Base-by-base conservation (phyloP, 2,329 filamentous ascomycete genomes). In the Didymellaceae sp. region DNA sequence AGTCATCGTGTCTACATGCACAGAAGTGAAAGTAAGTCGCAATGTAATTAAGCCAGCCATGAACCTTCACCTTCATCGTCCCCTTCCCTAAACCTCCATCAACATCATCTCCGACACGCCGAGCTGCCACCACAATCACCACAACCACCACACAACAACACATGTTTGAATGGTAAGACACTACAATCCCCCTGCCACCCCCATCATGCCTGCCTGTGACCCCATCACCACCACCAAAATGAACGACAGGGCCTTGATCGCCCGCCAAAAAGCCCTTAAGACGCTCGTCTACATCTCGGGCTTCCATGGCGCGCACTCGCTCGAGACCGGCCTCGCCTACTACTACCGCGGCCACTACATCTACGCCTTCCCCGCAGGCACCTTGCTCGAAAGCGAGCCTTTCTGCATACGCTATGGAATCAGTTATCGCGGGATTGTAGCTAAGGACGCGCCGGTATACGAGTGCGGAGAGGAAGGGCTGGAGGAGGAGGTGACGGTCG, bases 321-420 rank as follows among this genome's bases (percentile, higher is more conserved):
- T 70, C 8, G 49, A 63, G 13, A 45, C 34, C 0, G 67, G 63
- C 1, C 44, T 70, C 9, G 65, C 65, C 2, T 71, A 70, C 48
- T 63, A 58, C 39, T 67, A 66, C 42, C 65, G 68, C 8, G 67
- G 68, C 2, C 67, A 70, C 37, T 63, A 62, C 37, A 22, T 71
- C 10, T 71, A 70, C 38, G 54, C 56, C 1, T 54, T 18, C 9
- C 55, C 52, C 0, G 39, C 28, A 0, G 48, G 55, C 4, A 62
- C 54, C 11, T 57, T 67, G 0, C 51, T 70, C 17, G 56, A 65
- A 33, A 65, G 64, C 0, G 24, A 63, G 2, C 51, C 55, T 0
- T 68, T 55, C 37, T 42, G 59, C 0, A 66, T 55, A 1, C 58
- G 59, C n/a, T 55, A 54, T 6, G 59, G 60, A 0, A 54, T 64